phyloP scores from a whole-genome alignment of 164 flowering plant genomes.

The Magnolia changhungtana region DNA sequence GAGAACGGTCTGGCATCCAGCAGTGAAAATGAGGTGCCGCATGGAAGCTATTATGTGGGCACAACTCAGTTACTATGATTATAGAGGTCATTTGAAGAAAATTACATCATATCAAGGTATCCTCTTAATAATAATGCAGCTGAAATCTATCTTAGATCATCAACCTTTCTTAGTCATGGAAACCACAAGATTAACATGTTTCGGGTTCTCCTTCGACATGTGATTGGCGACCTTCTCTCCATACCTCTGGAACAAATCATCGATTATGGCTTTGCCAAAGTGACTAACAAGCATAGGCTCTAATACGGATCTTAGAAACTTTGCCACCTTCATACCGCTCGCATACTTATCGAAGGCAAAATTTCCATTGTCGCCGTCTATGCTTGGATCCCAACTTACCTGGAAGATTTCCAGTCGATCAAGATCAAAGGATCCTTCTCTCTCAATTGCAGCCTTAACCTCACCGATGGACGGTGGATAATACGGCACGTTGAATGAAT shows the following conservation, averaged over 20 bases:
- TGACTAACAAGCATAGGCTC: constrained; percentile 61
- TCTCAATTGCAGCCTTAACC: constrained; percentile 27
- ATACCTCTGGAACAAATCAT: constrained; percentile 50
- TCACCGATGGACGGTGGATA: constrained; percentile 47
- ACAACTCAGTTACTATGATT: too few species aligned
- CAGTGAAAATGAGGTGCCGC: too few species aligned
- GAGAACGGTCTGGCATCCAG: too few species aligned
- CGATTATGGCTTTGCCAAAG: constrained; percentile 59
- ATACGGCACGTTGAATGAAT: constrained; percentile 48
- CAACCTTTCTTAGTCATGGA: background rate
- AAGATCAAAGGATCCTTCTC: constrained; percentile 47
- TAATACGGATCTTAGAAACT: constrained; percentile 38
- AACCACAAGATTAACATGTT: background rate
- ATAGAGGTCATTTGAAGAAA: too few species aligned
- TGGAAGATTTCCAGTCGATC: constrained; percentile 18
- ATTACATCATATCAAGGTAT: too few species aligned
- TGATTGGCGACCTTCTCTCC: constrained; percentile 55
- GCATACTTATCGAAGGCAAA: background rate
- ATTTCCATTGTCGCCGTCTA: background rate
- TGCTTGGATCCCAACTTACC: constrained; percentile 25
- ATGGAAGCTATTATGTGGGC: too few species aligned
- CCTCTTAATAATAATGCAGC: too few species aligned
- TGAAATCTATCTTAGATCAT: too few species aligned
- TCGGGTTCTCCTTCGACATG: constrained; percentile 10
- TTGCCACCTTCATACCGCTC: constrained; percentile 20